These are phyloP conservation scores for Papiliotrema fonsecae DNA, from an alignment of 1,284 basidiomycete species.

Conservation along the genomic window DNA sequence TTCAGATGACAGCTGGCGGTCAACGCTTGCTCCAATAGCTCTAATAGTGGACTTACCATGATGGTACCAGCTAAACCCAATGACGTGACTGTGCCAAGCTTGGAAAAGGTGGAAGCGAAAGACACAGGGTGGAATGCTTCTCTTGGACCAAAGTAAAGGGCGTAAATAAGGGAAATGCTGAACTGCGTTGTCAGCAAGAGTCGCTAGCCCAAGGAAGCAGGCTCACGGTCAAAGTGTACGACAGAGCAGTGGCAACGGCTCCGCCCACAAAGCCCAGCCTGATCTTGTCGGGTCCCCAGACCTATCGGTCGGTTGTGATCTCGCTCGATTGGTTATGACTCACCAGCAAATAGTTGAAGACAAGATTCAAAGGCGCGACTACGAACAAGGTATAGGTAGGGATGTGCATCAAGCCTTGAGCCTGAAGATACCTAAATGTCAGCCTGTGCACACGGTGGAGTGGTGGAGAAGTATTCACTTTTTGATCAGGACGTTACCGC, in stretches of 20 bases:
- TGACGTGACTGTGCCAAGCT: slow-evolving; percentile 65
- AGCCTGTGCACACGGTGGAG: background rate
- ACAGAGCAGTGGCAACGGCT: slow-evolving; percentile 81
- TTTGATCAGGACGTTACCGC: slow-evolving; percentile 31
- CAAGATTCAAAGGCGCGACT: slow-evolving; percentile 78
- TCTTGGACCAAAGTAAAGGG: slow-evolving; percentile 64
- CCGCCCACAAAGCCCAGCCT: slow-evolving; percentile 89
- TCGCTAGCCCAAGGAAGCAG: slow-evolving; percentile 11
- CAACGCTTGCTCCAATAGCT: background rate
- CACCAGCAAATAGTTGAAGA: slow-evolving; percentile 75
- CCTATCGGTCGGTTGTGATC: slow-evolving; percentile 44
- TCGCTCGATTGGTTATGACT: too few species aligned
- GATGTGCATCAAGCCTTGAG: slow-evolving; percentile 77
- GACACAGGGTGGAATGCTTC: slow-evolving; percentile 80
- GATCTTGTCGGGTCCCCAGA: slow-evolving; percentile 74
- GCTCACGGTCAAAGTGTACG: slow-evolving; percentile 72
- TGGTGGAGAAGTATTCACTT: slow-evolving; percentile 26
- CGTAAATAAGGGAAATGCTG: slow-evolving; percentile 62
- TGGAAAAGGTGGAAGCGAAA: slow-evolving; percentile 59
- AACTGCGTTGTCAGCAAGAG: slow-evolving; percentile 22
- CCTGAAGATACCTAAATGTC: slow-evolving; percentile 70
- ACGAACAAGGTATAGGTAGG: slow-evolving; percentile 81
- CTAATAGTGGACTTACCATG: slow-evolving; percentile 53
- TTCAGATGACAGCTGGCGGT: slow-evolving; percentile 47
- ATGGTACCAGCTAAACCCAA: slow-evolving; percentile 67